These are phyloP conservation scores for Phytopythium sindhum DNA, from an alignment of 352 stramenopile genomes.

Conservation along the genomic window DNA sequence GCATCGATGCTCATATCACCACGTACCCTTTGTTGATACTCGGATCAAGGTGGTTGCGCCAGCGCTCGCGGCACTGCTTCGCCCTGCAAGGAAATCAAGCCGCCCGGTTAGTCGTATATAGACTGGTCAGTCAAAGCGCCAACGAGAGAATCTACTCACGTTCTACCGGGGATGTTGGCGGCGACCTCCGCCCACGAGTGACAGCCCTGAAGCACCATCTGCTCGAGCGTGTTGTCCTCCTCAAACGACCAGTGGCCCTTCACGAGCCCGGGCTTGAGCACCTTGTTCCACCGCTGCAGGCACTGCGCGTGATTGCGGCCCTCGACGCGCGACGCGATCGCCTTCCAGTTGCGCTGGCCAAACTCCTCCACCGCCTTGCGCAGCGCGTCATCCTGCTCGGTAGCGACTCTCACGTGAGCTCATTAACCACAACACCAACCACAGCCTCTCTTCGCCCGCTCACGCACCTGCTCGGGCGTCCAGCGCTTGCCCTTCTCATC, in stretches of 20 bases:
- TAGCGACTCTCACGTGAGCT: background rate
- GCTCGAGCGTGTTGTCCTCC: slow-evolving; percentile 86
- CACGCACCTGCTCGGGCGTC: slow-evolving; percentile 46
- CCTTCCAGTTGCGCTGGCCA: slow-evolving; percentile 85
- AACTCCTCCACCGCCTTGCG: slow-evolving; percentile 69
- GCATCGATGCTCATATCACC: background rate
- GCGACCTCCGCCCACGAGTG: slow-evolving; percentile 69
- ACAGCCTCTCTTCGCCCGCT: background rate
- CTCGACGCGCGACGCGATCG: slow-evolving; percentile 58
- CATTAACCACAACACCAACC: background rate
- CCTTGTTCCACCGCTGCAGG: slow-evolving; percentile 80
- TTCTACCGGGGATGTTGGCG: slow-evolving; percentile 53
- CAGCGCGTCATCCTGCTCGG: slow-evolving; percentile 63
- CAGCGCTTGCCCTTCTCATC: slow-evolving; percentile 67
- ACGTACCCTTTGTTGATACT: slow-evolving; percentile 85
- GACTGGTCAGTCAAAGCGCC: background rate
- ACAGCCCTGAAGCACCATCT: slow-evolving; percentile 75
- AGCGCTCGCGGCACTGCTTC: slow-evolving; percentile 96
- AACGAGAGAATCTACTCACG: slow-evolving; percentile 22
- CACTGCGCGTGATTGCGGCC: slow-evolving; percentile 72
- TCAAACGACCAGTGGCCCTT: slow-evolving; percentile 92
- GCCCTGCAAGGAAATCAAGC: slow-evolving; percentile 33
- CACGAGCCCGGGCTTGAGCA: slow-evolving; percentile 88
- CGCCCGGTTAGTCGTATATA: slow-evolving; percentile 1
- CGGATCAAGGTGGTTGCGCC: slow-evolving; percentile 95